Evolutionary conservation across 257 asterid species (phyloP), one percentile per base, ranked within the genome.

Genomic region (Capsicum rhomboideum): DNA sequence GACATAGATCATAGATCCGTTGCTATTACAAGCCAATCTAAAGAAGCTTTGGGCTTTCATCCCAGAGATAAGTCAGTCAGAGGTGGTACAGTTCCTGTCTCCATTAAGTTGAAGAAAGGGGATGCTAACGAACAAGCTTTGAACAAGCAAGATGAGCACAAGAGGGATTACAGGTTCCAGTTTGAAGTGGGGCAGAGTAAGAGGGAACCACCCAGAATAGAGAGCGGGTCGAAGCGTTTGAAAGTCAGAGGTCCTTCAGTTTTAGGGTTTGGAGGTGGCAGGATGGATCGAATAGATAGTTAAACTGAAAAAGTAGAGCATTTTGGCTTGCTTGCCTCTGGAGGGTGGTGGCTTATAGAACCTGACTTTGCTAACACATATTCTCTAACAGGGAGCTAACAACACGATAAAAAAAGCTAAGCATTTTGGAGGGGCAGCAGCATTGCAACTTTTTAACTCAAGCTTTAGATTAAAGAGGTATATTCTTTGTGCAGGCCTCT

Each of bases 401-500:
- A 86, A 91, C 89, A 91, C 83, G 80, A 23, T 58, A 80, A 87
- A 85, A n/a, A 85, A 86, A 72, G 90, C 78, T 90, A 85, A 90
- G 85, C 74, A 72, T 67, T 86, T 87, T 34, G 82, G 89, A 89
- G 88, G 69, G 88, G 69, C 37, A 92, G 93, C 92, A 91, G 88
- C 59, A 87, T 92, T 34, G 37, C 37, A 34, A 34, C 37, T 34
- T 34, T 52, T 64, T 64, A 64, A 92, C 92, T 94, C 96, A 88
- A 85, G 85, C 68, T 85, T 78, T 92, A 91, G 94, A 82, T 82
- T 84, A 85, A 83, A 90, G 84, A 79, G 85, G 85, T 44, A 53
- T 69, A 91, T 93, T 95, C 92, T 95, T 95, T 93, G 93, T 89
- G 98, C 96, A 82, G 92, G 90, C 89, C 91, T 88, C 91, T 58